These are phyloP conservation scores for Rubroboletus pulcherrimus DNA, from an alignment of 768 basidiomycete genomes.

Conservation along the genomic window DNA sequence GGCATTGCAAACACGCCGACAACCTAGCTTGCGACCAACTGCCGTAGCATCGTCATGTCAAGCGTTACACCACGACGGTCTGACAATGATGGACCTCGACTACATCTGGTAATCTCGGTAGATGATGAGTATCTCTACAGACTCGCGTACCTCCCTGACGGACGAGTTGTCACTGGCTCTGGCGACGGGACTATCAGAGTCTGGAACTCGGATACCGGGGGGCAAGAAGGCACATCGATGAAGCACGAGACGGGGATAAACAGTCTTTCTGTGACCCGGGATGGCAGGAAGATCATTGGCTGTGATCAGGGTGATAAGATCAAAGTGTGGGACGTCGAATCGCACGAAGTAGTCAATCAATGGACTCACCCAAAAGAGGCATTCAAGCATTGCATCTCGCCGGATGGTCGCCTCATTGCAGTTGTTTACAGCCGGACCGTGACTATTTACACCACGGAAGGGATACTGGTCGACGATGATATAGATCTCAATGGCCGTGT, in stretches of 20 bases:
- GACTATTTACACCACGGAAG: neutral
- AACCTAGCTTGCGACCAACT: neutral
- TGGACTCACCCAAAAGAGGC: neutral
- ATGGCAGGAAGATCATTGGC: neutral
- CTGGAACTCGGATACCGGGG: neutral
- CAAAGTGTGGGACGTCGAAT: neutral
- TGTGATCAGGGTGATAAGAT: neutral
- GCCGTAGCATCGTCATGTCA: neutral
- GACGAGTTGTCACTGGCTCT: neutral
- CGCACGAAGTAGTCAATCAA: neutral
- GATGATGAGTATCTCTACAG: neutral
- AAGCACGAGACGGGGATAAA: neutral
- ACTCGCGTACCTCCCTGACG: neutral
- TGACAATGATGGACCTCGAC: neutral
- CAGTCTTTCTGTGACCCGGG: neutral
- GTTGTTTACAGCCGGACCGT: neutral
- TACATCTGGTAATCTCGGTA: neutral
- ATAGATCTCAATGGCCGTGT: too few relatives aligned
- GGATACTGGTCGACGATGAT: neutral
- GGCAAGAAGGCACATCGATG: neutral
- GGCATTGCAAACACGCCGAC: too few relatives aligned
- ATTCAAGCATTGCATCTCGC: neutral
- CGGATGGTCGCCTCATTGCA: constrained; percentile 4
- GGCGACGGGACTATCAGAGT: accelerated
- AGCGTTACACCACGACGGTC: neutral